These are phyloP conservation scores for Nemania sp. DNA, from an alignment of 2,329 filamentous ascomycete genomes.

Conservation along the genomic window DNA sequence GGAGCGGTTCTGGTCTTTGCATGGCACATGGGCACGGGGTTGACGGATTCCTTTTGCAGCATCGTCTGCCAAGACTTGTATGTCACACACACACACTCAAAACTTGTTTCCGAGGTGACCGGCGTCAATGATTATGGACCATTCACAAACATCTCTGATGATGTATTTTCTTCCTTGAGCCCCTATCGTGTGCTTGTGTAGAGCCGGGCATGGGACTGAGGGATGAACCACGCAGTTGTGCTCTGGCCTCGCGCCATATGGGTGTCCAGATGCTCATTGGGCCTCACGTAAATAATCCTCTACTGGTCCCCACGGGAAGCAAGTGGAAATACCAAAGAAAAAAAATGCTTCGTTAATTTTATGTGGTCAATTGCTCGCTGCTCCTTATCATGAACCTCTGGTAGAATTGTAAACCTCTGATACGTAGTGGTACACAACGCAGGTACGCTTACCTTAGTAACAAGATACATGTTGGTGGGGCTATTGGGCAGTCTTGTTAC, in stretches of 20 bases:
- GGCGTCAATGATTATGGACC: conserved; percentile 68
- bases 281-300: neutral
- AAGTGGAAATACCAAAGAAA: neutral
- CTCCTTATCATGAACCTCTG: neutral
- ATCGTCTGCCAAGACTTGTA: conserved; percentile 64
- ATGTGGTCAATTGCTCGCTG: neutral
- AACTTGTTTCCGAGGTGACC: conserved; percentile 51
- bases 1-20: conserved; percentile 29
- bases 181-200: conserved; percentile 6
- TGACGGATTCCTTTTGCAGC: conserved; percentile 56
- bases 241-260: neutral
- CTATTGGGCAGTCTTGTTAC: too few relatives aligned
- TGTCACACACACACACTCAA: conserved; percentile 60
- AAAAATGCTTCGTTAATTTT: neutral
- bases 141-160: conserved; percentile 49
- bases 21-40: conserved; percentile 57
- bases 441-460: too few relatives aligned
- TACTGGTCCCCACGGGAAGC: neutral
- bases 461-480: too few relatives aligned
- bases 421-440: neutral
- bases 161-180: conserved; percentile 6
- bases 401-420: neutral
- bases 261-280: conserved; percentile 7
- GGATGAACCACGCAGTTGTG: conserved; percentile 6
- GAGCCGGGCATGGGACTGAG: neutral